Base-by-base conservation (phyloP, 2,329 filamentous ascomycete genomes). In the Claviceps citrina region DNA sequence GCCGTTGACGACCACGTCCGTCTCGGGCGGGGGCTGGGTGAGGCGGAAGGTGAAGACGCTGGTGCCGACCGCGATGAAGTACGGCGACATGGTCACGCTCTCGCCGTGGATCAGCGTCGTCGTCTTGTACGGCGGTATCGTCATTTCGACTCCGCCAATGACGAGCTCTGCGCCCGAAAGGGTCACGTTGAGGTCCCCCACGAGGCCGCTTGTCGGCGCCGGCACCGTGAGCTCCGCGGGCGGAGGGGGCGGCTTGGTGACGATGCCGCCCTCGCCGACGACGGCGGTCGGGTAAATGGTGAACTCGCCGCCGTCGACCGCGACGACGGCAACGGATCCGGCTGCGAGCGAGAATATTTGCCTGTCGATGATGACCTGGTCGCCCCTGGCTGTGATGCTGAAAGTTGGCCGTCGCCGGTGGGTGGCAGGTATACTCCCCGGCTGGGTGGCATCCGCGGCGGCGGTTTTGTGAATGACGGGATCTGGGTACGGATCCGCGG, bases 211-310 rank as follows among this genome's bases (percentile, higher is more conserved):
- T 0, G 59, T 64, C 1, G 65, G 57, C 3, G 50, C 50, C 7
- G 61, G 49, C 5, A 55, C 47, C 15, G 54, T 56, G 13, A 59
- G 45, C 5, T 40, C 52, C 8, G 49, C 56, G 2, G 54, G 56
- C 2, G 39, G 40, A 27, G 55, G 56, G 0, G 56, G 49, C 0
- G 66, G 65, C 27, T 68, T 63, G 28, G 51, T 51, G 26, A 73
- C 46, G 2, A 63, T 67, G 13, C 57, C 56, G 16, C 66, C 68
- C 34, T 56, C 58, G 7, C 66, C 68, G 18, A 65, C 44, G 2
- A 72, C 57, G 27, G 58, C 55, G 7, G 58, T 65, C 6, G 70
- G 68, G 20, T 62, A 50, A 35, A 74, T 68, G 15, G 64, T 65
- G 43, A 73, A 73, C 1, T 58, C 61, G 9, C 61, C 57, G 18